Evolutionary conservation across 148 eudicot species (phyloP), one percentile per base, ranked within the genome.

Genomic region (Amaranthus cruentus): DNA sequence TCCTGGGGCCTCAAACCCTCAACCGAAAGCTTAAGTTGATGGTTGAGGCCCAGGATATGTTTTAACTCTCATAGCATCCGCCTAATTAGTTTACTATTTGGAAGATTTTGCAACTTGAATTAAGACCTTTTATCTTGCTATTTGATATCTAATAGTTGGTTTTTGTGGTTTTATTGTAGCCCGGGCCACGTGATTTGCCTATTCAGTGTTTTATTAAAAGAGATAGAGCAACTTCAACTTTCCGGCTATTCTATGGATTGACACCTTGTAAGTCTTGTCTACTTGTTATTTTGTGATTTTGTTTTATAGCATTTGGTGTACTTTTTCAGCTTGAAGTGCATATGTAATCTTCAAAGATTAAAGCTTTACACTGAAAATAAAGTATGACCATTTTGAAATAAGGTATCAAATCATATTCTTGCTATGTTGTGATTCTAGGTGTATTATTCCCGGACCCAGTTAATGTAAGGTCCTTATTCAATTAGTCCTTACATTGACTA

Each of bases 201-300:
- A 86, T 94, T 52, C 98, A 91, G 79, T 94, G 98, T 86, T 94
- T 75, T 73, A 94, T 94, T 62, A 94, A 84, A 85, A 88, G 98
- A 79, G 98, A 91, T 69, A 83, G 97, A 68, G 83, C 90, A 57
- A 84, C 87, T 64, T 87, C 92, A 46, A 82, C 84, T 47, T 88
- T 82, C 58, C 85, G 95, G 54, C 83, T 94, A 49, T 91, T 76
- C 80, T 86, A 83, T 80, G 97, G 98, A 63, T 84, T 85, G 66
- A 83, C 88, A 18, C 98, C 98, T 52, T 89, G 98, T 94, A 84
- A 89, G 98, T 84, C 73, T 61, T 62, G 7, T 77, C 15, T 77
- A 14, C 21, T 15, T 18, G 11, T 10, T 5, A 4, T 2, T 12
- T 13, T 28, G 50, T 44, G 38, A 28, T 44, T 46, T 60, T 50